phyloP scores from a whole-genome alignment of 2,329 filamentous ascomycete genomes.

The Colletotrichum falcatum region DNA sequence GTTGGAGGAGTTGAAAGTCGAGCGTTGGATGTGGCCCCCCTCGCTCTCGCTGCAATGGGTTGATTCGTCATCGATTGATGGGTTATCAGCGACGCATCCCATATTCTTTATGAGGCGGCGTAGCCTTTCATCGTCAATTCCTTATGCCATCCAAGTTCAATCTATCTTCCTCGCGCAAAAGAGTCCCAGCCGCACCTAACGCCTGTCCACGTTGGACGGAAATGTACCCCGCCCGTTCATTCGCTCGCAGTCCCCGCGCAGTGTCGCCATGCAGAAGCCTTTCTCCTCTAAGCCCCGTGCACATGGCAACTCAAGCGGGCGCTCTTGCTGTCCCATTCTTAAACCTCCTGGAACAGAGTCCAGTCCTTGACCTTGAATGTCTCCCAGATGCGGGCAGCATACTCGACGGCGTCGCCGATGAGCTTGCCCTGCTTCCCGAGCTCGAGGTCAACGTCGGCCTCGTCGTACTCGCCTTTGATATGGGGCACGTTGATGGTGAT shows the following conservation, averaged over 20 bases:
- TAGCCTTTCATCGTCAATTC: neutral
- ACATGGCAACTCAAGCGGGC: neutral
- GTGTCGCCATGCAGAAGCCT: neutral
- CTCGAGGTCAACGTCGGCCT: constrained; percentile 77
- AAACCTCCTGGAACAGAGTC: constrained; percentile 72
- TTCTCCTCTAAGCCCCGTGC: neutral
- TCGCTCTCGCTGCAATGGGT: neutral
- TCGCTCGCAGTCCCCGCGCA: constrained; percentile 4
- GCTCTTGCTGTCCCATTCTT: neutral
- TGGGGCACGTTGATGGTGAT: constrained; percentile 91
- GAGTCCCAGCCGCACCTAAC: constrained; percentile 7
- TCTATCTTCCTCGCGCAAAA: neutral
- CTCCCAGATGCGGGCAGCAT: constrained; percentile 75
- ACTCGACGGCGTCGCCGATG: constrained; percentile 76
- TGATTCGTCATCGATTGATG: neutral
- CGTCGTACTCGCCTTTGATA: constrained; percentile 78
- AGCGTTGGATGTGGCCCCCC: neutral
- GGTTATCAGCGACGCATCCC: neutral
- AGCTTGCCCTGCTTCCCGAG: constrained; percentile 74
- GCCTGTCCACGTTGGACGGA: neutral
- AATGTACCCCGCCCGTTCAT: neutral
- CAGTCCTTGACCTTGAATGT: constrained; percentile 85
- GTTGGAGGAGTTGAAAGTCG: neutral
- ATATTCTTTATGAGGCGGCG: neutral
- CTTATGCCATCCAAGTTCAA: neutral